Conservation (phyloP, 345 rosid genomes). For the Lagerstroemia speciosa region DNA sequence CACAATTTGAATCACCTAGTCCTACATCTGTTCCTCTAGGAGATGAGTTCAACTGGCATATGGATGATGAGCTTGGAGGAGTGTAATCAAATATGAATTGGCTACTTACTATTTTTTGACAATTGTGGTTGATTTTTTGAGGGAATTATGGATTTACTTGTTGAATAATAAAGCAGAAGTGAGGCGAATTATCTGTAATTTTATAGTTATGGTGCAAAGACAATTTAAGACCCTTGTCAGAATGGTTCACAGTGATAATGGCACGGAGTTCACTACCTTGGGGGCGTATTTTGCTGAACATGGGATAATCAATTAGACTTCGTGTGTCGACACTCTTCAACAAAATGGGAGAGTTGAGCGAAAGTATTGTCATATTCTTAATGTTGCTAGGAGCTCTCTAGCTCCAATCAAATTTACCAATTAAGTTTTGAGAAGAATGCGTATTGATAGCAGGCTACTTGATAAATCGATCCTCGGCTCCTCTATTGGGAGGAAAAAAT, state of each 20-base stretch:
- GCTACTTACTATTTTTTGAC: background rate
- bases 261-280: background rate
- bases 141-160: background rate
- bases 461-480: background rate
- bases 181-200: too few relatives aligned
- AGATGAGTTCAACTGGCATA: too few relatives aligned
- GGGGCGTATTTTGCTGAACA: background rate
- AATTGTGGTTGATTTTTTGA: background rate
- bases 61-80: too few relatives aligned
- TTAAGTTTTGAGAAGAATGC: too few relatives aligned
- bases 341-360: conserved; percentile 9
- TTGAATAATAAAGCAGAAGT: background rate
- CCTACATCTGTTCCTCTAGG: too few relatives aligned
- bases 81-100: too few relatives aligned
- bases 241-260: background rate
- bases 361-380: conserved; percentile 2
- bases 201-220: too few relatives aligned
- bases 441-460: background rate
- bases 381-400: background rate
- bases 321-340: conserved; percentile 8
- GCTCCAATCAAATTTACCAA: background rate
- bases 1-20: too few relatives aligned
- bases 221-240: background rate
- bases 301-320: conserved; percentile 1
- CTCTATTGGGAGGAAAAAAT: background rate